phyloP scores from a whole-genome alignment of 306 rosid species.

The Lablab purpureus region DNA sequence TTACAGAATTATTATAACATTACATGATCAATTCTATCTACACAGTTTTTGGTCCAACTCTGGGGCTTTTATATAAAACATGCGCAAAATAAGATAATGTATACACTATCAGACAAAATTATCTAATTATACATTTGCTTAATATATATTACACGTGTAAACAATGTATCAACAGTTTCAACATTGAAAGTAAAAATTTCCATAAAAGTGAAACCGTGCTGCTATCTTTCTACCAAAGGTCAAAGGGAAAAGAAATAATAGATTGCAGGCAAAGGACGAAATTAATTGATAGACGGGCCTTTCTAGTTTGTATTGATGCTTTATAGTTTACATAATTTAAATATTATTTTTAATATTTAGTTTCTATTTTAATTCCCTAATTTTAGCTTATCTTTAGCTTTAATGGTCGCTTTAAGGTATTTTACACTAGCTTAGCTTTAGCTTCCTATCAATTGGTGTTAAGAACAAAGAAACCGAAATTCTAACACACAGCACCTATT shows the following conservation, averaged over 20 bases:
- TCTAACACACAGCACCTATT: too few species aligned
- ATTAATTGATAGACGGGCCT: not conserved
- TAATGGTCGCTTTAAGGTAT: too few species aligned
- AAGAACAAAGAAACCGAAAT: too few species aligned
- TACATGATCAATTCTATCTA: not conserved
- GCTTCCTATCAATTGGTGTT: too few species aligned
- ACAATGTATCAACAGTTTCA: slow-evolving; percentile 5
- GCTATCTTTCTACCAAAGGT: not conserved
- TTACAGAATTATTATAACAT: not conserved
- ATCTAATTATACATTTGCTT: not conserved
- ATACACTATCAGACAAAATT: not conserved
- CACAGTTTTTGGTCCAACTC: slow-evolving; percentile 1
- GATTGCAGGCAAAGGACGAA: slow-evolving; percentile 25
- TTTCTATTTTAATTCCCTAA: too few species aligned
- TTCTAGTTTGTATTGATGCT: too few species aligned
- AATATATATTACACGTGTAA: not conserved
- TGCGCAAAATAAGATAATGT: not conserved
- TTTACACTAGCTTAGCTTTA: too few species aligned
- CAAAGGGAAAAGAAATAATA: not conserved
- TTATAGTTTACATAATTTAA: too few species aligned
- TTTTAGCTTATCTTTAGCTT: too few species aligned
- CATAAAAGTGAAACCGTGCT: not conserved
- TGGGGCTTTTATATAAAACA: not conserved
- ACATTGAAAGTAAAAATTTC: not conserved
- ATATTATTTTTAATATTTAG: too few species aligned